phyloP scores from a whole-genome alignment of 2,329 filamentous ascomycete genomes.

The Curvularia sp. region DNA sequence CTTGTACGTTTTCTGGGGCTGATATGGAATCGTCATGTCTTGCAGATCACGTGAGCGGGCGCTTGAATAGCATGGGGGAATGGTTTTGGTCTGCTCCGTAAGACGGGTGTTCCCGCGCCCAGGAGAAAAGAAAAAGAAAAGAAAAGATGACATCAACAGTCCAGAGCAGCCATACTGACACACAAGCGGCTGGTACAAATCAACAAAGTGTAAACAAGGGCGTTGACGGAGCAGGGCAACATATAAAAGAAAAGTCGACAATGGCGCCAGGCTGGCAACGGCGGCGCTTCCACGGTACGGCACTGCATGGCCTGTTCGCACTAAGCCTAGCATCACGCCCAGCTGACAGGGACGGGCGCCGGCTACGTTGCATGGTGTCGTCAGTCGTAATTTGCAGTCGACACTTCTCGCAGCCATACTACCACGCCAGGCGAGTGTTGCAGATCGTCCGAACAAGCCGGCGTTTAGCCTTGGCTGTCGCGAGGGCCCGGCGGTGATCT shows the following conservation, averaged over 20 bases:
- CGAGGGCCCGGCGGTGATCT: slow-evolving; percentile 15
- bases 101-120: neutral
- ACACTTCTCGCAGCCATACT: no score
- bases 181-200: no score
- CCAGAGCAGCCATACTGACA: neutral
- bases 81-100: neutral
- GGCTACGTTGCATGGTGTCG: neutral
- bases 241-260: neutral
- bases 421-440: neutral
- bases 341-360: neutral
- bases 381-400: neutral
- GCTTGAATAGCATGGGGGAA: neutral
- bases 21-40: neutral
- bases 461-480: slow-evolving; percentile 3
- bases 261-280: neutral
- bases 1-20: neutral
- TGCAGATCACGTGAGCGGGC: neutral
- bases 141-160: neutral
- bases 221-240: neutral
- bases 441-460: slow-evolving; percentile 16
- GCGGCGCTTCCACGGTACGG: neutral
- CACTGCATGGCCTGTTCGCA: neutral
- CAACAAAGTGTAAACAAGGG: no score
- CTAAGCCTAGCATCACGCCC: no score
- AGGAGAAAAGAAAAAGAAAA: neutral